Percentiles rank a stretch among this genome's conserved stretches.
These are phyloP conservation scores for Neonothopanus nambi DNA, from an alignment of 1,284 basidiomycete species.

Conservation along the genomic window DNA sequence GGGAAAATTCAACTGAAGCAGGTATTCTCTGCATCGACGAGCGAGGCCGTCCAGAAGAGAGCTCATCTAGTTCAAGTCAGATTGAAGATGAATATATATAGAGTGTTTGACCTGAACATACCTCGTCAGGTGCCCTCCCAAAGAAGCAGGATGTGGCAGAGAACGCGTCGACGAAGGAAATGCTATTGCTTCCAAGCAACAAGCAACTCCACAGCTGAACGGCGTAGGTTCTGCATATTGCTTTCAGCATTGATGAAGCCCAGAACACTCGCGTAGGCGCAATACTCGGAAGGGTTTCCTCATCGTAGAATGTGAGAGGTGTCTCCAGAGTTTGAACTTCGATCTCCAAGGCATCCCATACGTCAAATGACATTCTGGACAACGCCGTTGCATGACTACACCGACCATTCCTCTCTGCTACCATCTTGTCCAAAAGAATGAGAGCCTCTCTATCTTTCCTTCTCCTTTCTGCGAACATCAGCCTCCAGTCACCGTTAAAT, in stretches of 20 bases:
- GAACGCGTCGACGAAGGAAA: conserved; percentile 50
- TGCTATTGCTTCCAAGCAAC: conserved; percentile 15
- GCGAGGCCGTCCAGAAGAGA: conserved; percentile 41
- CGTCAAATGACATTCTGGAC: conserved; percentile 44
- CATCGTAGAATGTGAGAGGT: too few relatives aligned
- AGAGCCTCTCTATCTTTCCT: conserved; percentile 45
- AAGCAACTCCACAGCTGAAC: conserved; percentile 43
- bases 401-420: conserved; percentile 33
- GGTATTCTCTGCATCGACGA: conserved; percentile 39
- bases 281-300: too few relatives aligned
- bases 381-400: conserved; percentile 37
- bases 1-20: conserved; percentile 28
- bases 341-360: conserved; percentile 51
- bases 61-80: conserved; percentile 29
- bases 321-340: conserved; percentile 27
- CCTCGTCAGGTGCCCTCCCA: conserved; percentile 45
- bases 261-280: conserved; percentile 54
- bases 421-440: conserved; percentile 40
- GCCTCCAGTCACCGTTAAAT: conserved; percentile 41
- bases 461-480: conserved; percentile 45
- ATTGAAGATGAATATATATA: not conserved
- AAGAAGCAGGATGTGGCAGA: conserved; percentile 57
- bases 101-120: conserved; percentile 17
- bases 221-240: conserved; percentile 46
- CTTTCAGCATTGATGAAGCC: conserved; percentile 45